Conservation (phyloP, 345 rosid genomes). For the Pugionium dolabratum region DNA sequence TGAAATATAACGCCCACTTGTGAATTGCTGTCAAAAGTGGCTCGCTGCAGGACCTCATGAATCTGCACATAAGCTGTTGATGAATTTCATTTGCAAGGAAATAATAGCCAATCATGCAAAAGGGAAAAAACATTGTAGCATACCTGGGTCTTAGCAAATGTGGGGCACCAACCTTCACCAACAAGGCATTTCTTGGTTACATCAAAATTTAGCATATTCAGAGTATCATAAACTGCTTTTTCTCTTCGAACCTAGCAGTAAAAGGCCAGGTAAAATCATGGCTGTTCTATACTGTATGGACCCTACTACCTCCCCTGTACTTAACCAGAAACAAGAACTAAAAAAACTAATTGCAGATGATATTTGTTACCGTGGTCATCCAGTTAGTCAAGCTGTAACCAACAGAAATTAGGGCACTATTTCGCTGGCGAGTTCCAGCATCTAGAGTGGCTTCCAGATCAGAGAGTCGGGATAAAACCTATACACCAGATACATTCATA, state of each 20-base stretch:
- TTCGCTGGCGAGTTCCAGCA: slow-evolving; percentile 85
- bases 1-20: slow-evolving; percentile 94
- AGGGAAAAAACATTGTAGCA: slow-evolving; percentile 24
- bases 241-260: slow-evolving; percentile 73
- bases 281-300: slow-evolving; percentile 14
- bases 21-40: slow-evolving; percentile 88
- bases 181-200: slow-evolving; percentile 95
- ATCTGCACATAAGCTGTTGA: slow-evolving; percentile 56
- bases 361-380: slow-evolving; percentile 64
- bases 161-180: slow-evolving; percentile 97
- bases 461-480: slow-evolving; percentile 87
- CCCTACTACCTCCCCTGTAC: slow-evolving; percentile 8
- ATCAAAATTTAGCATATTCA: slow-evolving; percentile 95
- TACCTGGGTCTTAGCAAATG: slow-evolving; percentile 86
- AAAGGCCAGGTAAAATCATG: slow-evolving; percentile 29
- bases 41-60: slow-evolving; percentile 86
- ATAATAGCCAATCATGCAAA: slow-evolving; percentile 9
- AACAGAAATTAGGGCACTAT: slow-evolving; percentile 67
- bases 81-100: slow-evolving; percentile 23
- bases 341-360: slow-evolving; percentile 4
- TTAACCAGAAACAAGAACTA: neutral
- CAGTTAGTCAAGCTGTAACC: slow-evolving; percentile 71
- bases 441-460: slow-evolving; percentile 90
- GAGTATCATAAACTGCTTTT: slow-evolving; percentile 83
- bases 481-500: slow-evolving; percentile 35